Conservation (phyloP, 2,329 filamentous ascomycete genomes). For the Fusarium avenaceum region DNA sequence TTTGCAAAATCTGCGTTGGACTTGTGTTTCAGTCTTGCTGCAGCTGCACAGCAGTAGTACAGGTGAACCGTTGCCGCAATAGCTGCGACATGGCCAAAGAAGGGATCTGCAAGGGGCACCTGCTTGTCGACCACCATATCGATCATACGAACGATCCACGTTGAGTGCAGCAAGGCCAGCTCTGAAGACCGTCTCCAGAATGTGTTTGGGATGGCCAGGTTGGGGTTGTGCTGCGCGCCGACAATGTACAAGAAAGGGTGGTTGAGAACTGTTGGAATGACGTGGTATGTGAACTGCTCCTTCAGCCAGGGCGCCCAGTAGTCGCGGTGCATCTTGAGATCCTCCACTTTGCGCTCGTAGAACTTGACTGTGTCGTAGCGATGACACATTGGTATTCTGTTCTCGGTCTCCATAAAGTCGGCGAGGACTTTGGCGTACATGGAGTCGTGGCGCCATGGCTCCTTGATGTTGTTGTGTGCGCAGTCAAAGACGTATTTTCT, state of each 20-base stretch:
- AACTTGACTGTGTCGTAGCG: constrained; percentile 67
- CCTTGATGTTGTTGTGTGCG: constrained; percentile 60
- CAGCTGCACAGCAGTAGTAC: constrained; percentile 66
- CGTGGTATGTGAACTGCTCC: constrained; percentile 67
- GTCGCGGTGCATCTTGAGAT: constrained; percentile 59
- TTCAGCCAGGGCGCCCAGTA: constrained; percentile 68
- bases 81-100: constrained; percentile 65
- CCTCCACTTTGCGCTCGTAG: constrained; percentile 62
- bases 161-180: constrained; percentile 64
- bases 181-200: constrained; percentile 68
- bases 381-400: constrained; percentile 63
- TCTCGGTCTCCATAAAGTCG: constrained; percentile 66
- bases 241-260: constrained; percentile 68
- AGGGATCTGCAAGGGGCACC: constrained; percentile 63
- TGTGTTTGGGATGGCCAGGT: constrained; percentile 65
- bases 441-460: constrained; percentile 66
- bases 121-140: constrained; percentile 67
- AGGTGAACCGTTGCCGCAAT: constrained; percentile 67
- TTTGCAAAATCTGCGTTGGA: constrained; percentile 66
- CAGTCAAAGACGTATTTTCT: constrained; percentile 63
- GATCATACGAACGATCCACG: constrained; percentile 67
- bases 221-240: constrained; percentile 65
- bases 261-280: constrained; percentile 64
- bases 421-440: constrained; percentile 65
- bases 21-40: constrained; percentile 63